Evolutionary conservation across 768 basidiomycete species (phyloP).

Genomic region (Naganishia antarctica): DNA sequence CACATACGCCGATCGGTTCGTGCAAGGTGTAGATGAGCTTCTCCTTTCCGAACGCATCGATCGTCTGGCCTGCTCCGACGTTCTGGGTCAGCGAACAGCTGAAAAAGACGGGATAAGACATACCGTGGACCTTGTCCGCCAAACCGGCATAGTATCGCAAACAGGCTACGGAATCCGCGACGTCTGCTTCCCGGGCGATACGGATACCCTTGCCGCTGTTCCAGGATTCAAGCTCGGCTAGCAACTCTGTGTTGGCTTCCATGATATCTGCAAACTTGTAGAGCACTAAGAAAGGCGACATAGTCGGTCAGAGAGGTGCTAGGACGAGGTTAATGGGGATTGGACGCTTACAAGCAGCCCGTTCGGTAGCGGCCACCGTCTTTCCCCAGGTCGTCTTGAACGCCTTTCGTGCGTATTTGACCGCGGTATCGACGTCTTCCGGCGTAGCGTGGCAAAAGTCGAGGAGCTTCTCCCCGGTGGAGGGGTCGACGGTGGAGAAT

Average conservation of each 20-base stretch:
- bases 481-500: conserved; percentile 51
- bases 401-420: conserved; percentile 51
- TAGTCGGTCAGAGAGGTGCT: no score
- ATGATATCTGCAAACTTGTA: conserved; percentile 63
- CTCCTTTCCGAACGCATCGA: conserved; percentile 58
- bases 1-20: conserved; percentile 57
- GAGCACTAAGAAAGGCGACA: conserved; percentile 59
- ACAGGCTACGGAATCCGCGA: conserved; percentile 54
- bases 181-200: conserved; percentile 53
- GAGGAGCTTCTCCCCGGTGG: conserved; percentile 57
- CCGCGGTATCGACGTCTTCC: conserved; percentile 72
- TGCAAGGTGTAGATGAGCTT: conserved; percentile 67
- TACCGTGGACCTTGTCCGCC: conserved; percentile 76
- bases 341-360: conserved; percentile 33
- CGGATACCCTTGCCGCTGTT: conserved; percentile 60
- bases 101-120: background rate
- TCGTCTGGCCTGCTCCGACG: conserved; percentile 53
- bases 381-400: conserved; percentile 52
- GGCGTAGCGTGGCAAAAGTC: conserved; percentile 58
- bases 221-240: conserved; percentile 69
- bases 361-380: conserved; percentile 41
- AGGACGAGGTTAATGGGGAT: no score
- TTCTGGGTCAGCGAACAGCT: background rate
- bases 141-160: conserved; percentile 79
- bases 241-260: conserved; percentile 59